Evolutionary conservation across 306 rosid genomes (phyloP).

Genomic region (Inga laurina): DNA sequence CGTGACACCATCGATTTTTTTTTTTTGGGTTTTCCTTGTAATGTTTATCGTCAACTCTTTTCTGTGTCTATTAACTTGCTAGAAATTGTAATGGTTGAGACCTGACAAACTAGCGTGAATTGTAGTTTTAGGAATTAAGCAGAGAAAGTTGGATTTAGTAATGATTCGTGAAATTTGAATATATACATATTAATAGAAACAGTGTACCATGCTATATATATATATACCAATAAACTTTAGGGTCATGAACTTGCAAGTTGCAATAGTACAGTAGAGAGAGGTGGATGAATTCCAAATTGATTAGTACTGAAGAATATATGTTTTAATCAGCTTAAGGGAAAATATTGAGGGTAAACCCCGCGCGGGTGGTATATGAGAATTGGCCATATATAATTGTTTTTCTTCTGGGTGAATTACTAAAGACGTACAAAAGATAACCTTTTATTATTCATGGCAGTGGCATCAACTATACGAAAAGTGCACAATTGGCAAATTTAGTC

Average conservation of each 20-base stretch:
- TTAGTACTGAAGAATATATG: neutral
- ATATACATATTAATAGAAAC: neutral
- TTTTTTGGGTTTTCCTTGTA: too few species aligned
- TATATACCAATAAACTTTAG: too few species aligned
- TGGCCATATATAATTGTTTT: neutral
- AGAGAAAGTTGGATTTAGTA: neutral
- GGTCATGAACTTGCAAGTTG: neutral
- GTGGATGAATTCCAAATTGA: neutral
- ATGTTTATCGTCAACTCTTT: neutral
- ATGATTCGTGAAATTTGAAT: neutral
- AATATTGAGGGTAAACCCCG: neutral
- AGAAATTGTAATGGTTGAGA: neutral
- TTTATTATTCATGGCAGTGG: neutral
- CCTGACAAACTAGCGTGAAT: too few species aligned
- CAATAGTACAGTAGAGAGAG: neutral
- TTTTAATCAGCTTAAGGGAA: neutral
- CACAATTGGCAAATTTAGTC: neutral
- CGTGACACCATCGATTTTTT: neutral
- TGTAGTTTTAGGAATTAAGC: too few species aligned
- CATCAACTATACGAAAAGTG: neutral
- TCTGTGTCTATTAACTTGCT: neutral
- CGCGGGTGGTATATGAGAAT: neutral
- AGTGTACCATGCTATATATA: neutral
- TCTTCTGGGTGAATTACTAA: neutral
- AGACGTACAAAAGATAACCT: neutral